These are phyloP conservation scores for Lanmaoa rubissima DNA, from an alignment of 768 basidiomycete genomes.

Conservation along the genomic window DNA sequence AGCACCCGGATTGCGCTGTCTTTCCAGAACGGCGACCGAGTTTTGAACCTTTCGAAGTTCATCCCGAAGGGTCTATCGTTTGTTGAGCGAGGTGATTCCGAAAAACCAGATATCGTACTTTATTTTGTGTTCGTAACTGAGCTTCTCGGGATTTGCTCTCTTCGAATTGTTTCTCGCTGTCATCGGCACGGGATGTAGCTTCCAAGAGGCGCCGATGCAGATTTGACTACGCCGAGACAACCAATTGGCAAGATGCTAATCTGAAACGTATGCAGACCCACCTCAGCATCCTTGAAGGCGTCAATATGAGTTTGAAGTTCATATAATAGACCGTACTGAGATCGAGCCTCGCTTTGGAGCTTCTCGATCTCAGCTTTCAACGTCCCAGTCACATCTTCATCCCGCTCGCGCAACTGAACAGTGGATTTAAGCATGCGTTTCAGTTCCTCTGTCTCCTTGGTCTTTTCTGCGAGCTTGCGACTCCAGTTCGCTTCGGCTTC, in stretches of 20 bases:
- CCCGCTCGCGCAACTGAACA: conserved; percentile 57
- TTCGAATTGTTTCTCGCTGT: conserved; percentile 66
- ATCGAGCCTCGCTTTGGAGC: conserved; percentile 46
- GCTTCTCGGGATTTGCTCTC: conserved; percentile 69
- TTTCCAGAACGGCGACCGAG: conserved; percentile 84
- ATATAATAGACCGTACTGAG: conserved; percentile 50
- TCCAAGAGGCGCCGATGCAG: conserved; percentile 50
- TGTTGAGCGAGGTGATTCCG: conserved; percentile 4
- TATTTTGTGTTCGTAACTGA: conserved; percentile 73
- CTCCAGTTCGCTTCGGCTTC: conserved; percentile 92
- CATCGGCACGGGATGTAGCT: conserved; percentile 43
- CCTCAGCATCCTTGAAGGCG: conserved; percentile 60
- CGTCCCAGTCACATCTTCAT: conserved; percentile 48
- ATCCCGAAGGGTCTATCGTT: conserved; percentile 78
- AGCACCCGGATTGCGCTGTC: conserved; percentile 89
- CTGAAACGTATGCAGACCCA: conserved; percentile 30
- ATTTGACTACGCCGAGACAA: conserved; percentile 36
- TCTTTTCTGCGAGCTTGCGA: conserved; percentile 74
- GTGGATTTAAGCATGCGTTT: conserved; percentile 56
- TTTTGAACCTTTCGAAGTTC: conserved; percentile 95
- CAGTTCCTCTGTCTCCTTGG: conserved; percentile 72
- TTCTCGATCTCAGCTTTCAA: conserved; percentile 56
- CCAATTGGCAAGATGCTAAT: background rate
- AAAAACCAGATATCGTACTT: conserved; percentile 46
- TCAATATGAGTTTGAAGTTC: conserved; percentile 53